These are phyloP conservation scores for Hapsidospora chrysogenum DNA, from an alignment of 495 filamentous ascomycete genomes.

Conservation along the genomic window DNA sequence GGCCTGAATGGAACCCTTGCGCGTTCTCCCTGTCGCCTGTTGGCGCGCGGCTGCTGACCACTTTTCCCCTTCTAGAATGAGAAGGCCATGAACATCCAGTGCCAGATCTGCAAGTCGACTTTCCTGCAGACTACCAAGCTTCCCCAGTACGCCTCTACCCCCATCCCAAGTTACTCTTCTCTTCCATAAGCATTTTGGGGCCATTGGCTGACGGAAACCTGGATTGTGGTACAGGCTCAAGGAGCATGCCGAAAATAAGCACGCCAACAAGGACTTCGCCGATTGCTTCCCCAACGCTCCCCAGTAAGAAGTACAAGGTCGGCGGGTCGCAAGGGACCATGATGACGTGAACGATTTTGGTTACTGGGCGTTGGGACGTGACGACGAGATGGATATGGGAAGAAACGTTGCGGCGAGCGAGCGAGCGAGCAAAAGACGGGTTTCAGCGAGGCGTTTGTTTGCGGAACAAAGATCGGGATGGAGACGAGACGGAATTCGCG, in stretches of 20 bases:
- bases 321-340: too few relatives aligned
- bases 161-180: too few relatives aligned
- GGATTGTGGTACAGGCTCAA: slow-evolving; percentile 15
- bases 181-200: background rate
- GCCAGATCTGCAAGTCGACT: slow-evolving; percentile 36
- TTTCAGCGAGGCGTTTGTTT: too few relatives aligned
- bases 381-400: too few relatives aligned
- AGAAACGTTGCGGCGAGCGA: too few relatives aligned
- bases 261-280: slow-evolving; percentile 26
- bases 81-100: slow-evolving; percentile 38
- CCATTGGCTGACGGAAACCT: slow-evolving; percentile 3
- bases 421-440: too few relatives aligned
- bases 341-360: too few relatives aligned
- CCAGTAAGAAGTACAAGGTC: too few relatives aligned
- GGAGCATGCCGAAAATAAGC: slow-evolving; percentile 38
- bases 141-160: slow-evolving; percentile 28
- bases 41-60: slow-evolving; percentile 1
- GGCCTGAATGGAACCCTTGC: background rate
- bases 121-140: slow-evolving; percentile 39
- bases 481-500: too few relatives aligned
- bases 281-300: slow-evolving; percentile 42
- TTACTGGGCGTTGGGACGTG: too few relatives aligned
- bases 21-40: background rate
- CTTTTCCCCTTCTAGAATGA: slow-evolving; percentile 18
- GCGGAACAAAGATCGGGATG: too few relatives aligned